Evolutionary conservation across 768 basidiomycete genomes (phyloP), one percentile per base, ranked within the genome.

Genomic region (Tylopilus vinaceipallidus): DNA sequence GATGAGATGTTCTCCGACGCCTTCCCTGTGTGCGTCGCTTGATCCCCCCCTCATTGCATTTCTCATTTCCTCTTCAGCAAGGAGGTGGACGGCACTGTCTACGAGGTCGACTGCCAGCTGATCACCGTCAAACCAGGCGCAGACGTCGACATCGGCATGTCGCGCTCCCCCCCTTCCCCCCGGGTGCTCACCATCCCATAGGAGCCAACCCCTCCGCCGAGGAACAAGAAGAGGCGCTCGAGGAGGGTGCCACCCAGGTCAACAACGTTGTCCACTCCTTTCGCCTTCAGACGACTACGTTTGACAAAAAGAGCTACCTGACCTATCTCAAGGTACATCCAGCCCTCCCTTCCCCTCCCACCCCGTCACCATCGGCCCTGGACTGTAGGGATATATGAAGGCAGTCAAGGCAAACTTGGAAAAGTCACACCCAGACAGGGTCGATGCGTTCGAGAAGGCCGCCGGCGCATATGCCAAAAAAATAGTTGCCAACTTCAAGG

Each of bases 1-100:
- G 92, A 95, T 64, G 95, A 98, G 76, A 88, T 98, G 80, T 82
- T 90, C 79, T 93, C 92, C 23, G 93, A 95, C 75, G 93, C 93
- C 57, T 98, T 86, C 77, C 84, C 85, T 17, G 16, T 87, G 93
- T 95, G 60, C 53, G 86, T 75, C 24, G 26, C 39, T 23, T 41
- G 39, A 1, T n/a, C 9, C 2, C 5, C 39, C 24, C 14, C 29
- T 52, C 20, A 42, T 29, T 32, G 41, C 30, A 9, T 47, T 30
- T 47, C 55, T 61, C 42, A 55, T 37, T 36, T 11, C 41, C 42
- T n/a, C 36, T 41, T 29, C 65, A 95, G 92, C 59, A 93, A 92
- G 76, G 35, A 65, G 35, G 69, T 95, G 57, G 88, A 91, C 53
- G 80, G 80, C 62, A 79, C 91, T 57, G 89, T 83, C 49, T 90